These are phyloP conservation scores for Arabidopsis suecica DNA, from an alignment of 345 rosid genomes.

Conservation along the genomic window DNA sequence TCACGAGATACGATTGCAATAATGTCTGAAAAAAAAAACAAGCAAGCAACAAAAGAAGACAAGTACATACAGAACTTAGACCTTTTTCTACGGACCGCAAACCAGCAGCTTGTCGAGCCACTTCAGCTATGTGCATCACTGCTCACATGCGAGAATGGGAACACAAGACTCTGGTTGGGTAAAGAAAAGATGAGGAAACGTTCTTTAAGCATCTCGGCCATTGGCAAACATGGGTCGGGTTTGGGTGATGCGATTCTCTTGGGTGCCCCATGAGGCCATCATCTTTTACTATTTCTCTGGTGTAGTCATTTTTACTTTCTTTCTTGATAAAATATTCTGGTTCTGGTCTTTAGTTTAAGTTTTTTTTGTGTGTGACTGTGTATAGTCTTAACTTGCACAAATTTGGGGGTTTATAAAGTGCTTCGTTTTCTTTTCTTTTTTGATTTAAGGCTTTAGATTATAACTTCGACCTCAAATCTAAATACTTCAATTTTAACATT, in stretches of 20 bases:
- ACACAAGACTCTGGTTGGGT: constrained; percentile 44
- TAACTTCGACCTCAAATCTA: background rate
- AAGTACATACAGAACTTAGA: constrained; percentile 68
- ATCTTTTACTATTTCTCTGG: background rate
- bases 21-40: constrained; percentile 34
- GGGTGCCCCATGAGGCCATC: constrained; percentile 48
- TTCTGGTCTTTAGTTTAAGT: constrained; percentile 20
- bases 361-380: background rate
- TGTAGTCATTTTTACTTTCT: background rate
- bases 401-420: constrained; percentile 7
- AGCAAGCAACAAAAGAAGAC: constrained; percentile 46
- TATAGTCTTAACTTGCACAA: constrained; percentile 33
- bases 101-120: constrained; percentile 56
- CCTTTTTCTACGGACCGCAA: constrained; percentile 54
- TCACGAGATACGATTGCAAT: constrained; percentile 41
- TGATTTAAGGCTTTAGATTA: constrained; percentile 1
- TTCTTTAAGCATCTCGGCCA: constrained; percentile 83
- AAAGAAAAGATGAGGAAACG: constrained; percentile 62
- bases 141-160: constrained; percentile 52
- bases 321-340: background rate
- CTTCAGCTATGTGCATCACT: constrained; percentile 54
- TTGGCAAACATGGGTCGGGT: constrained; percentile 57
- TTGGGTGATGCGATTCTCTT: constrained; percentile 63
- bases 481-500: background rate
- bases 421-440: background rate